Evolutionary conservation across 257 asterid species (phyloP).

Genomic region (Verbena officinalis): DNA sequence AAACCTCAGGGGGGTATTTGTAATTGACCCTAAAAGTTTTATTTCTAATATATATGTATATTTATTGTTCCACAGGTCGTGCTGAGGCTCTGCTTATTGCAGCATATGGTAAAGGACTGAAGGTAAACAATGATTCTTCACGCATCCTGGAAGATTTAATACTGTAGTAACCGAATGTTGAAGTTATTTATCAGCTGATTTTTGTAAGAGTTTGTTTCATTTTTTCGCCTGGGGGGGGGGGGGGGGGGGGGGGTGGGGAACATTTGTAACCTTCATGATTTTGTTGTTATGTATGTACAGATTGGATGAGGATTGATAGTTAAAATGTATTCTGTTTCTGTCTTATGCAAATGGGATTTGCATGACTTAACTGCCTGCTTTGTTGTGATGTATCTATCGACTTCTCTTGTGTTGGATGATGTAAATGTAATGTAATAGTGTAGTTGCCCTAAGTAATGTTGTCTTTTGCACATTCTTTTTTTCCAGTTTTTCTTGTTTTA

Average conservation of each 20-base stretch:
- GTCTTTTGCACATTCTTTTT: neutral
- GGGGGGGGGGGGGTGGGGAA: no score
- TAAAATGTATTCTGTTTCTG: neutral
- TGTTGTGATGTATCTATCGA: neutral
- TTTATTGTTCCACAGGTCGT: slow-evolving; percentile 47
- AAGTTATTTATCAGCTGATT: neutral
- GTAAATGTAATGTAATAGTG: neutral
- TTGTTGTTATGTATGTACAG: neutral
- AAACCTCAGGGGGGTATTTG: no score
- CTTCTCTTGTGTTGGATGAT: neutral
- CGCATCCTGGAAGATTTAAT: slow-evolving; percentile 21
- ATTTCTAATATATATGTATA: neutral
- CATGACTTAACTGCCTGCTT: neutral
- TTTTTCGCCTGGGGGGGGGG: no score
- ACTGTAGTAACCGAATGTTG: slow-evolving; percentile 17
- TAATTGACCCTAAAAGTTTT: neutral
- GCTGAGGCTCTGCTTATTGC: slow-evolving; percentile 80
- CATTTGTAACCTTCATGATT: neutral
- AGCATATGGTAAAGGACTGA: slow-evolving; percentile 62
- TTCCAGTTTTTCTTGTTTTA: neutral
- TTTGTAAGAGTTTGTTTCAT: neutral
- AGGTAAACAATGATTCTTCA: slow-evolving; percentile 30
- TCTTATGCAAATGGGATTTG: neutral
- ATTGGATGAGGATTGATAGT: neutral
- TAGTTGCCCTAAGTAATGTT: neutral